A percentile compares a stretch with the other conserved stretches of the same genome.
Evolutionary conservation across 148 eudicot species (phyloP).

Genomic region (Heliosperma pusillum): DNA sequence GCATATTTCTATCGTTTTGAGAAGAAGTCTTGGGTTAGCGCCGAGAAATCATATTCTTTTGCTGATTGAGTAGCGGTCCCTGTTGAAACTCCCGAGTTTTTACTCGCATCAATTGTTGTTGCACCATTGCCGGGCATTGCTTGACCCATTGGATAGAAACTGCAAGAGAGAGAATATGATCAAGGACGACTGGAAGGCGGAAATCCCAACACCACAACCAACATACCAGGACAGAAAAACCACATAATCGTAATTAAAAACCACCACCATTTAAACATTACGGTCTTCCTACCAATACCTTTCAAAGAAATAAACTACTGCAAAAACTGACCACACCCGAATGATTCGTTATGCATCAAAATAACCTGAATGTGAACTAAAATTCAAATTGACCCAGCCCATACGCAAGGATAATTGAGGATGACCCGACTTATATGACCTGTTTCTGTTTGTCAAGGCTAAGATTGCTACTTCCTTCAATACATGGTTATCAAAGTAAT

Average conservation of each 20-base stretch:
- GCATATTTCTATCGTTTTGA: conserved; percentile 47
- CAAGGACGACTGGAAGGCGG: not conserved
- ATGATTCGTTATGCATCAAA: no score
- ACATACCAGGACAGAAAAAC: no score
- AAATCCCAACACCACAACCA: not conserved
- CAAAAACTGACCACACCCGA: no score
- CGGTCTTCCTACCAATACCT: not conserved
- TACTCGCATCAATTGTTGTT: conserved; percentile 40
- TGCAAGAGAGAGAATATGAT: conserved; percentile 27
- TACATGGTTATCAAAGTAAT: no score
- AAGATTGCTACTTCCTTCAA: no score
- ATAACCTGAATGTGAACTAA: no score
- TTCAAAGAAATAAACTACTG: not conserved
- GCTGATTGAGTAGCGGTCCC: conserved; percentile 40
- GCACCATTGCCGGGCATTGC: conserved; percentile 50
- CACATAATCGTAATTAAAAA: no score
- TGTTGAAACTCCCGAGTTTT: conserved; percentile 36
- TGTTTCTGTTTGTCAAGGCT: no score
- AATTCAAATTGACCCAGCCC: no score
- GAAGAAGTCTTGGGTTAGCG: conserved; percentile 84
- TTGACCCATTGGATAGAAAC: conserved; percentile 51
- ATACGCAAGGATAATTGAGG: no score
- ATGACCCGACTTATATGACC: no score
- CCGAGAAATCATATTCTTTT: conserved; percentile 86
- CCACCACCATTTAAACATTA: not conserved